Evolutionary conservation across 306 rosid species (phyloP).

Genomic region (Corylus americana): DNA sequence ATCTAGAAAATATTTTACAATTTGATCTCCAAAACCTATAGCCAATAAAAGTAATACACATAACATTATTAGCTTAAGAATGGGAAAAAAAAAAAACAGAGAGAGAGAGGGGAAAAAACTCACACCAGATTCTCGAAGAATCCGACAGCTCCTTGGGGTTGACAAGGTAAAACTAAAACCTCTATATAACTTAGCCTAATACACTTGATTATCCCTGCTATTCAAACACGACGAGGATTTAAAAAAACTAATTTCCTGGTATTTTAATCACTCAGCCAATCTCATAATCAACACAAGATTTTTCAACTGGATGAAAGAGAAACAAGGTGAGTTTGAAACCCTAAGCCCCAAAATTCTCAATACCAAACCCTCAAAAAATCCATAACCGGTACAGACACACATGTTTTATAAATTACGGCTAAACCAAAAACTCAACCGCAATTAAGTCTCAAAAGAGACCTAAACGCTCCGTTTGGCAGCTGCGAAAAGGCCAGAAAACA

Average conservation of each 20-base stretch:
- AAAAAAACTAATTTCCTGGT: not conserved
- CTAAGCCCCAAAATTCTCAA: not conserved
- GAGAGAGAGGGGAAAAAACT: not conserved
- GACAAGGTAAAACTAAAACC: not conserved
- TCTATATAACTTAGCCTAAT: not conserved
- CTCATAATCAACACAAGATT: not conserved
- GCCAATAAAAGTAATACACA: not conserved
- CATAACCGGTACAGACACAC: not conserved
- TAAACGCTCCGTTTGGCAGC: slow-evolving; percentile 16
- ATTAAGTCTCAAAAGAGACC: slow-evolving; percentile 18
- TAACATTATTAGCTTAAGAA: not conserved
- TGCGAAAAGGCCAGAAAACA: not conserved
- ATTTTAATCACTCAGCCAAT: not conserved
- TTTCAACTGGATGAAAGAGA: not conserved
- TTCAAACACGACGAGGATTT: not conserved
- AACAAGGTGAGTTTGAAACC: not conserved
- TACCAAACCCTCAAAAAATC: not conserved
- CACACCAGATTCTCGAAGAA: not conserved
- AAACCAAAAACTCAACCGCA: not conserved
- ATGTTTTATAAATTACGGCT: not conserved
- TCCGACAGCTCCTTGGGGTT: not conserved
- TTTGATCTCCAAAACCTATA: not conserved
- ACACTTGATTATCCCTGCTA: not conserved
- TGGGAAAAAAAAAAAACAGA: not conserved
- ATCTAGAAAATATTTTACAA: not conserved